Base-by-base conservation (phyloP, 352 stramenopile species). In the Aphanomyces euteiches region DNA sequence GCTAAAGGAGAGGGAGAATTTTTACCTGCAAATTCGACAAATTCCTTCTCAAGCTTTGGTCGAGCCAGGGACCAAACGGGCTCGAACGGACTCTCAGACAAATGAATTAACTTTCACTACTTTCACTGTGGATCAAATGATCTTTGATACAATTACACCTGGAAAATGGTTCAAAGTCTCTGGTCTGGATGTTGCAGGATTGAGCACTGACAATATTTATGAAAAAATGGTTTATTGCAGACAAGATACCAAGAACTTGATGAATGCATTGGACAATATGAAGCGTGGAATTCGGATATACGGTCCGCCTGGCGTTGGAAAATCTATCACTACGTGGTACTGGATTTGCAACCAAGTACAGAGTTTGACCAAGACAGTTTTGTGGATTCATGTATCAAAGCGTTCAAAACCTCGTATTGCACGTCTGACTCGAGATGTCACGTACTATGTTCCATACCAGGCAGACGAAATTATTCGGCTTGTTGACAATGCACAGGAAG, bases 101-200 rank as follows among this genome's bases (percentile, higher is more conserved):
- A 2, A 28, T 28, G 2, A 28, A 28, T 28, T 28, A 2, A 28
- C 28, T 2, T n/a, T 53, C 45, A 53, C 2, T n/a, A 28, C 28
- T 2, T n/a, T 53, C 45, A 53, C 2, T n/a, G n/a, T 53, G 45
- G 13, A 53, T 53, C n/a, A 19, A 2, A 53, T 2, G 13, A 15
- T 53, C n/a, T 2, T 53, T n/a, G 7, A 58, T 58, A 8, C 8
- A 4, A 13, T 8, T 38, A 19, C 37, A 58, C 50, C n/a, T 58
- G 50, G 50, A 58, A 2, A 58, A 58, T n/a, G 28, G 50, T 34
- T 21, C 8, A 12, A 8, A 60, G 36, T 69, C 41, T 4, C 19
- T 36, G 34, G 57, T 60, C 43, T 43, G 43, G 73, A 92, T 84
- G 17, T 83, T 85, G 28, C 92, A 92, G 41, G n/a, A n/a, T n/a